Percentiles rank a stretch among this genome's conserved stretches.
These are phyloP conservation scores for Aquanectria penicillioides DNA, from an alignment of 2,329 filamentous ascomycete genomes.

Conservation along the genomic window DNA sequence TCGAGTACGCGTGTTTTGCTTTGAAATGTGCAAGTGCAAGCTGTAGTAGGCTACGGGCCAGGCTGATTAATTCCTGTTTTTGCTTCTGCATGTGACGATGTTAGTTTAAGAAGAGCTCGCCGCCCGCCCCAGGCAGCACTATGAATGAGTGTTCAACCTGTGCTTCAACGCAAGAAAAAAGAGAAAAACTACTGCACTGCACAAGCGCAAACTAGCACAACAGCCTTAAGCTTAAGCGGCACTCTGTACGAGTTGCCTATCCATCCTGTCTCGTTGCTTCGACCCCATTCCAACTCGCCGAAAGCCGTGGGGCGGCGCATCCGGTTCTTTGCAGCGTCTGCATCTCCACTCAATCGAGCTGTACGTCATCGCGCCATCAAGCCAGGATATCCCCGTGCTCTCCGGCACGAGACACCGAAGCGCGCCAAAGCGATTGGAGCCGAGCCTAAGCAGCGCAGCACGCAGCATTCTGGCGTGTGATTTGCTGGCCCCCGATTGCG, in stretches of 20 bases:
- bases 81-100: background rate
- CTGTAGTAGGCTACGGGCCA: background rate
- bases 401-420: constrained; percentile 26
- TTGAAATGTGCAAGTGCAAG: constrained; percentile 3
- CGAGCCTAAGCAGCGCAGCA: too few relatives aligned
- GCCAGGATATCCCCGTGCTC: constrained; percentile 26
- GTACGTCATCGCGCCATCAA: constrained; percentile 26
- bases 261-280: background rate
- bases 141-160: too few relatives aligned
- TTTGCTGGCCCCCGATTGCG: background rate
- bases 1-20: background rate
- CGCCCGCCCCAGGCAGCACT: too few relatives aligned
- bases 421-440: constrained; percentile 13
- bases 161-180: too few relatives aligned
- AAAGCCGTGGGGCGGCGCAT: background rate
- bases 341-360: background rate
- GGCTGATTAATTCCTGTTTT: constrained; percentile 16
- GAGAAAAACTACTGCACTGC: too few relatives aligned
- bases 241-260: too few relatives aligned
- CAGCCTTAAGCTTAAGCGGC: background rate
- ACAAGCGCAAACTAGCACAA: too few relatives aligned
- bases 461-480: constrained; percentile 22
- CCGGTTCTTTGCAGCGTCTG: background rate
- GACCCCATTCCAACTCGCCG: background rate
- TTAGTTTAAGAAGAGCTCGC: constrained; percentile 7